These are phyloP conservation scores for Myxozyma vanderwaltii DNA, from an alignment of 805 yeast species.

Conservation along the genomic window DNA sequence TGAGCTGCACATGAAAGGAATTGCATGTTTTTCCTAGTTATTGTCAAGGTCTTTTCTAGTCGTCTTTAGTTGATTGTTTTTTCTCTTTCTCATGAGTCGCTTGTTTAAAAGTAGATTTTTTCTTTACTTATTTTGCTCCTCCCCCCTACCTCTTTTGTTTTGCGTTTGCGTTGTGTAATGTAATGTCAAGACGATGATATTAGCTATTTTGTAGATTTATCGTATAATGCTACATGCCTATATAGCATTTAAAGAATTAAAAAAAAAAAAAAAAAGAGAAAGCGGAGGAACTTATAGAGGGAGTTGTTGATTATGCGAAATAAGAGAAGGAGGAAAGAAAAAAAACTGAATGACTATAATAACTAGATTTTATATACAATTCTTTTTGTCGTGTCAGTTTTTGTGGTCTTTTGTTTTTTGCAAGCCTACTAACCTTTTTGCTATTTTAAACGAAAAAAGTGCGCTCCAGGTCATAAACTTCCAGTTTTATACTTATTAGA, in stretches of 20 bases:
- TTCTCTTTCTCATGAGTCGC: no score
- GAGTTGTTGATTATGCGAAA: background rate
- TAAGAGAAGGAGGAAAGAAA: background rate
- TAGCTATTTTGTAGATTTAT: background rate
- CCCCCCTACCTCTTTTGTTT: background rate
- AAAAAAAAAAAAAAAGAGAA: background rate
- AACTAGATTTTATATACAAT: no score
- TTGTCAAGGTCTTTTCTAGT: background rate
- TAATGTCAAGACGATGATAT: constrained; percentile 6
- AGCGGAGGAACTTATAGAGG: no score
- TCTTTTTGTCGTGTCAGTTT: background rate
- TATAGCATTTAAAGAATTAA: background rate
- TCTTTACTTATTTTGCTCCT: background rate
- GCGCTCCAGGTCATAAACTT: constrained; percentile 81
- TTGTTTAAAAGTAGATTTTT: no score
- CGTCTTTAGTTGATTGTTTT: no score
- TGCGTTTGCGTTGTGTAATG: background rate
- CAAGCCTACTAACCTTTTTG: background rate
- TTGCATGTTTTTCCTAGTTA: background rate
- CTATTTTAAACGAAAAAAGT: constrained; percentile 37
- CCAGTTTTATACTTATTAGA: constrained; percentile 83
- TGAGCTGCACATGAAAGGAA: background rate
- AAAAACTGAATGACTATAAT: background rate
- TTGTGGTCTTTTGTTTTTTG: background rate
- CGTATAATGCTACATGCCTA: background rate